phyloP scores from a whole-genome alignment of 2,329 filamentous ascomycete genomes.

The Myriosclerotinia curreyana region DNA sequence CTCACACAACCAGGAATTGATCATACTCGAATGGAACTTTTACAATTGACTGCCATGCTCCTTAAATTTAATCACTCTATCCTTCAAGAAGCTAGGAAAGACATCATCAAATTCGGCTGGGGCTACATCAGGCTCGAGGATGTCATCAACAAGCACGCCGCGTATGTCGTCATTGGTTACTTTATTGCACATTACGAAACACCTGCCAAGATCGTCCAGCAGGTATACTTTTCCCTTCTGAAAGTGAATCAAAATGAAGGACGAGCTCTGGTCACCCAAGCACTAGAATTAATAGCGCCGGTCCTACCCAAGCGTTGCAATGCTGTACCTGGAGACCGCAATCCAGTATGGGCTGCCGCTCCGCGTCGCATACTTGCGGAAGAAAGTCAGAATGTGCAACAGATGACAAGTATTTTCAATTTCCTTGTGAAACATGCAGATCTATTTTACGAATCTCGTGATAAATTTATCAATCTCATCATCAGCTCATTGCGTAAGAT shows the following conservation, averaged over 20 bases:
- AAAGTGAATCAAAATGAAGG: constrained; percentile 96
- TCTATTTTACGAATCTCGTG: constrained; percentile 90
- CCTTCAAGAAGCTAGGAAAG: constrained; percentile 88
- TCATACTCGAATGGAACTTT: constrained; percentile 90
- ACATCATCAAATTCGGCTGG: constrained; percentile 99
- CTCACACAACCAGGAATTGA: constrained; percentile 82
- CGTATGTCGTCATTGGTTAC: constrained; percentile 94
- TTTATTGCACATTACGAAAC: constrained; percentile 98
- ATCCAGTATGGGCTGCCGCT: constrained; percentile 84
- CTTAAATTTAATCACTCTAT: constrained; percentile 91
- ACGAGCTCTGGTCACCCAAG: constrained; percentile 85
- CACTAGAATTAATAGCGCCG: constrained; percentile 90
- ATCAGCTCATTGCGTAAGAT: constrained; percentile 88
- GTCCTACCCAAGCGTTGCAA: constrained; percentile 83
- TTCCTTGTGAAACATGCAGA: constrained; percentile 91
- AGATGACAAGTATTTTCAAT: constrained; percentile 96
- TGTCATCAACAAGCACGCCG: constrained; percentile 97
- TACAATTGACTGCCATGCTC: constrained; percentile 91
- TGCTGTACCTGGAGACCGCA: constrained; percentile 63
- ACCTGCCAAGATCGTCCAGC: constrained; percentile 89
- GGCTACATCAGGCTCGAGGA: constrained; percentile 98
- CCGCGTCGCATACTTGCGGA: constrained; percentile 89
- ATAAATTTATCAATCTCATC: constrained; percentile 86
- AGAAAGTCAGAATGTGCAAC: constrained; percentile 90
- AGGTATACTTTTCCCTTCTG: constrained; percentile 88